Evolutionary conservation across 2,329 filamentous ascomycete species (phyloP).

Genomic region (Trichoderma koningiopsis): DNA sequence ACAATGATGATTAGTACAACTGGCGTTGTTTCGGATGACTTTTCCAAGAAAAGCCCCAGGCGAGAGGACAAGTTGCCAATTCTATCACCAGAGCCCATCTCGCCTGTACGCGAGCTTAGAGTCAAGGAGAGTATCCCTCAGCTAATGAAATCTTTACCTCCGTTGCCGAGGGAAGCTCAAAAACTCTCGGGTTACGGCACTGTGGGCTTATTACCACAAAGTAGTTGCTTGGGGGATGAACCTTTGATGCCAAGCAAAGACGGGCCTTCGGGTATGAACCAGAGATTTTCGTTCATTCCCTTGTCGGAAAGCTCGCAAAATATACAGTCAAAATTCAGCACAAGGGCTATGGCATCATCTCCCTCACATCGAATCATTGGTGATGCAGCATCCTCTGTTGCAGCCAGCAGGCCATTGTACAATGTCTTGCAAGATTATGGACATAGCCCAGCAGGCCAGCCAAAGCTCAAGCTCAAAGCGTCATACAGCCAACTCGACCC

Average conservation of each 20-base stretch:
- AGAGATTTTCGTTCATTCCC: background rate
- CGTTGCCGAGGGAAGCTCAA: constrained; percentile 42
- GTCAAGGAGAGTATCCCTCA: constrained; percentile 54
- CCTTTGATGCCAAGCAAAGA: background rate
- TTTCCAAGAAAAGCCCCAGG: constrained; percentile 9
- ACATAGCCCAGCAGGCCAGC: constrained; percentile 30
- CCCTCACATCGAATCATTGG: constrained; percentile 23
- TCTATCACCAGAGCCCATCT: constrained; percentile 52
- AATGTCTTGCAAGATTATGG: constrained; percentile 10
- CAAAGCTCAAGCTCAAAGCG: constrained; percentile 40
- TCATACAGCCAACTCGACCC: constrained; percentile 37
- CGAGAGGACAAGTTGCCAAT: constrained; percentile 36
- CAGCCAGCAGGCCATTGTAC: background rate
- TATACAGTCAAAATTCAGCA: constrained; percentile 35
- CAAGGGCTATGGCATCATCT: constrained; percentile 33
- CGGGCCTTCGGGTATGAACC: background rate
- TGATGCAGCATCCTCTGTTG: background rate
- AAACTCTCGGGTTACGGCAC: constrained; percentile 9
- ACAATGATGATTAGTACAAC: constrained; percentile 30
- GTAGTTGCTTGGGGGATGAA: background rate
- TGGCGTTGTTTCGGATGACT: constrained; percentile 22
- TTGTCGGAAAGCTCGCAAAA: constrained; percentile 1
- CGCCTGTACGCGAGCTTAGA: constrained; percentile 47
- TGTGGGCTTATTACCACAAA: background rate
- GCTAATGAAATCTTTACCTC: constrained; percentile 56